Evolutionary conservation across 2,329 filamentous ascomycete species (phyloP).

Genomic region (Seiridium cupressi): DNA sequence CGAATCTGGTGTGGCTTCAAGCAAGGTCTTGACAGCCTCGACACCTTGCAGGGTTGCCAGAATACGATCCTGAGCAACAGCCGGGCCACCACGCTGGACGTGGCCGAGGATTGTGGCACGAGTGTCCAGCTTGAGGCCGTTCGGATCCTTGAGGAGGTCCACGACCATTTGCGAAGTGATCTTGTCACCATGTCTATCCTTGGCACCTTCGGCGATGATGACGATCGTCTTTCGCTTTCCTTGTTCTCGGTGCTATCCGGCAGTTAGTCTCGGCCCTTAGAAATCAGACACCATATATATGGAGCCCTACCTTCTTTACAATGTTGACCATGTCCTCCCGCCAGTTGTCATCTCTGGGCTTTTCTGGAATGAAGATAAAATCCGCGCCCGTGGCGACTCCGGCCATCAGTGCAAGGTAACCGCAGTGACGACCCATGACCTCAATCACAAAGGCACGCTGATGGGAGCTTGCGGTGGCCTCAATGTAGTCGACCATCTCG

Average conservation of each 20-base stretch:
- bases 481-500: constrained; percentile 94
- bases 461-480: constrained; percentile 91
- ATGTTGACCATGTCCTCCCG: constrained; percentile 81
- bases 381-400: constrained; percentile 94
- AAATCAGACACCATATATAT: background rate
- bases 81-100: constrained; percentile 91
- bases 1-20: constrained; percentile 84
- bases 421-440: constrained; percentile 97
- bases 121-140: constrained; percentile 81
- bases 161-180: constrained; percentile 82
- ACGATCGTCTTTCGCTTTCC: constrained; percentile 98
- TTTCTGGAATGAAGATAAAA: constrained; percentile 96
- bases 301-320: constrained; percentile 59
- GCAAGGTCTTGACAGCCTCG: constrained; percentile 87
- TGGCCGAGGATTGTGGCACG: constrained; percentile 93
- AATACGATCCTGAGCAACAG: constrained; percentile 93
- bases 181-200: constrained; percentile 79
- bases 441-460: constrained; percentile 96
- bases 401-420: constrained; percentile 95
- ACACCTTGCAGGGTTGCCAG: constrained; percentile 90
- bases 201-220: constrained; percentile 93
- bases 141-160: constrained; percentile 75
- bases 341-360: constrained; percentile 85
- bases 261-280: constrained; percentile 9
- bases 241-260: constrained; percentile 70